A percentile compares a stretch with the other conserved stretches of the same genome.
Conservation (phyloP, 345 rosid genomes). For the Moringa oleifera region DNA sequence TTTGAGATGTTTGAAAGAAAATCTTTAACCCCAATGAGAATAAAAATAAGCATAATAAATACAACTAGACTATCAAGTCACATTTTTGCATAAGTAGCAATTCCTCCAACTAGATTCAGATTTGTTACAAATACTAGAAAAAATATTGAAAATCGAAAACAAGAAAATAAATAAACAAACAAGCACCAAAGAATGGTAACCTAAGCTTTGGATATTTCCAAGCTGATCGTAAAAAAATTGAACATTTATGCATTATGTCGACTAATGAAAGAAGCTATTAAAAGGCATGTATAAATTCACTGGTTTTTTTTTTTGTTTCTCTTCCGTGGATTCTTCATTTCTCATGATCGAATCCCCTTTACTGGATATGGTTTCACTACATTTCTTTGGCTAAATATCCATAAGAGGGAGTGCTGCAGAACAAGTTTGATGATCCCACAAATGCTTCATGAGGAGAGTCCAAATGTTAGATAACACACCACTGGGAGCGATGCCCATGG, state of each 20-base stretch:
- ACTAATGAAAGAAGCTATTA: too few species aligned
- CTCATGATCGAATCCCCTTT: too few species aligned
- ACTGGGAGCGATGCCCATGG: constrained; percentile 31
- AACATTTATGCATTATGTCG: too few species aligned
- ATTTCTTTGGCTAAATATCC: constrained; percentile 83
- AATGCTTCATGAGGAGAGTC: constrained; percentile 68
- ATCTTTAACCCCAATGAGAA: not conserved
- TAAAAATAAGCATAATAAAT: not conserved
- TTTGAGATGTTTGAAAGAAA: not conserved
- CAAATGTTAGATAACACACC: constrained; percentile 86
- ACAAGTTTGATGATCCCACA: constrained; percentile 55
- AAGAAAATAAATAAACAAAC: constrained; percentile 4
- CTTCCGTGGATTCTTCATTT: too few species aligned
- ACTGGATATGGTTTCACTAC: constrained; percentile 99
- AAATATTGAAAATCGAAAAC: too few species aligned
- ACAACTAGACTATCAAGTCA: constrained; percentile 14
- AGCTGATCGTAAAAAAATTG: too few species aligned
- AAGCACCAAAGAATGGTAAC: not conserved
- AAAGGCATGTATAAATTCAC: too few species aligned
- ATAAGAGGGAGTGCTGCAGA: too few species aligned
- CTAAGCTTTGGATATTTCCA: too few species aligned
- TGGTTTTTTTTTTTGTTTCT: too few species aligned
- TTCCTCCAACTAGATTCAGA: constrained; percentile 92
- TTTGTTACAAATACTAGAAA: constrained; percentile 20
- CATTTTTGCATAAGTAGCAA: constrained; percentile 63